A percentile compares a stretch with the other conserved stretches of the same genome.
These are phyloP conservation scores for Chaetomium globosum DNA, from an alignment of 2,329 filamentous ascomycete species.

Conservation along the genomic window DNA sequence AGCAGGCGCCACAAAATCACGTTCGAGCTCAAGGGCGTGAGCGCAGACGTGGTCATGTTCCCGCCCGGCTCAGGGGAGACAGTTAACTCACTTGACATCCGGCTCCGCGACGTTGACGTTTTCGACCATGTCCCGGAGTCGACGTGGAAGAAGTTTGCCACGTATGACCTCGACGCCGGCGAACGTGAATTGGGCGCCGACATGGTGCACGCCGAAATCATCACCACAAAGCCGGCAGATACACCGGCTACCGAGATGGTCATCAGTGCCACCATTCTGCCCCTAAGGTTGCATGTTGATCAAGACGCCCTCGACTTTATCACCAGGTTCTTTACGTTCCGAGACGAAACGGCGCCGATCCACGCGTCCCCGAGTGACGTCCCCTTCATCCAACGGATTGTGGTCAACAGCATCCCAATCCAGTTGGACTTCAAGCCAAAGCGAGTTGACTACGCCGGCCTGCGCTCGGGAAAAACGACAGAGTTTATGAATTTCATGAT, in stretches of 20 bases:
- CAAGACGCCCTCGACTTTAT: conserved; percentile 98
- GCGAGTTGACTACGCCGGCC: conserved; percentile 89
- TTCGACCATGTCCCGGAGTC: conserved; percentile 94
- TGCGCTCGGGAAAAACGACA: conserved; percentile 89
- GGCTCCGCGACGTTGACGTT: conserved; percentile 80
- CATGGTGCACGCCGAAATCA: conserved; percentile 86
- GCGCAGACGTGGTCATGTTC: conserved; percentile 79
- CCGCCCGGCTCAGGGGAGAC: conserved; percentile 77
- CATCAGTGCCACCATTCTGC: conserved; percentile 75
- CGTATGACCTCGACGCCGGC: conserved; percentile 86
- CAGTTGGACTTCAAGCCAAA: conserved; percentile 97
- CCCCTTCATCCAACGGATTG: conserved; percentile 86
- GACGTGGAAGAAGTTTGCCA: conserved; percentile 97
- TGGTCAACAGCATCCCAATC: conserved; percentile 80
- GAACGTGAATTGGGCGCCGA: conserved; percentile 81
- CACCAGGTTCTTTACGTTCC: conserved; percentile 96
- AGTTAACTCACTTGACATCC: conserved; percentile 82
- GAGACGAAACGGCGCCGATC: conserved; percentile 67
- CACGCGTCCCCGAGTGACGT: conserved; percentile 67
- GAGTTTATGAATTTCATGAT: conserved; percentile 99
- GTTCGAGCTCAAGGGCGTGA: conserved; percentile 85
- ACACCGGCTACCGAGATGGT: conserved; percentile 89
- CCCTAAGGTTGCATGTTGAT: conserved; percentile 88
- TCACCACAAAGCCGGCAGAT: conserved; percentile 84
- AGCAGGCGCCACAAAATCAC: conserved; percentile 94